Percentiles rank a stretch among this genome's conserved stretches.
Evolutionary conservation across 305 asterid species (phyloP).

Genomic region (Euphrasia arctica): DNA sequence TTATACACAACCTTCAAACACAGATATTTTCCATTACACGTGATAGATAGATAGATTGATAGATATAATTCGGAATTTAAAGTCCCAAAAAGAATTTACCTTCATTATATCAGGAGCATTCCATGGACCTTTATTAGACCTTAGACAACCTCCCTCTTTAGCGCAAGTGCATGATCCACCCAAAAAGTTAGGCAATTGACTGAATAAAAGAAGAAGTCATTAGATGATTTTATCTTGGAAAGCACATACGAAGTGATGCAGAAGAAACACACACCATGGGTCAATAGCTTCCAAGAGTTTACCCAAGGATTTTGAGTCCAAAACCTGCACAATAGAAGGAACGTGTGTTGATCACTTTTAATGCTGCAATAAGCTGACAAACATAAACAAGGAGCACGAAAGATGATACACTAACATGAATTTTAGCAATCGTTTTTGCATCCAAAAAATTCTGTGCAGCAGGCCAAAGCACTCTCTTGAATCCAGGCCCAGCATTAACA

Average conservation of each 20-base stretch:
- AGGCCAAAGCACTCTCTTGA: slow-evolving; percentile 95
- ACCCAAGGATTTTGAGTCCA: slow-evolving; percentile 74
- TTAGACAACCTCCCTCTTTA: slow-evolving; percentile 83
- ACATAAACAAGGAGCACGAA: slow-evolving; percentile 1
- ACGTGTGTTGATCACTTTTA: slow-evolving; percentile 21
- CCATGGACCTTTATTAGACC: slow-evolving; percentile 96
- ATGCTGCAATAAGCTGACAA: slow-evolving; percentile 1
- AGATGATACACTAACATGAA: slow-evolving; percentile 52
- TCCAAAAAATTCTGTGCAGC: slow-evolving; percentile 88
- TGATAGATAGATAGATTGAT: slow-evolving; percentile 35
- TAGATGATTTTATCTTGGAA: slow-evolving; percentile 24
- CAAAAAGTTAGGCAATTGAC: slow-evolving; percentile 95
- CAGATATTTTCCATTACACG: slow-evolving; percentile 30
- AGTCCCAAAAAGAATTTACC: slow-evolving; percentile 37
- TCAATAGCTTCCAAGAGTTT: slow-evolving; percentile 79
- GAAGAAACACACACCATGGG: slow-evolving; percentile 47
- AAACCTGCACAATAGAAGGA: slow-evolving; percentile 48
- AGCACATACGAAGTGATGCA: slow-evolving; percentile 21
- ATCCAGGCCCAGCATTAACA: slow-evolving; percentile 91
- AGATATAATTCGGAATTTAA: slow-evolving; percentile 7
- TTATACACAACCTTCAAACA: slow-evolving; percentile 55
- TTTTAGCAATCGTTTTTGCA: slow-evolving; percentile 74
- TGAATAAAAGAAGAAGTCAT: slow-evolving; percentile 29
- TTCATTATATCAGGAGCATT: slow-evolving; percentile 80
- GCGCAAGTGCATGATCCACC: slow-evolving; percentile 87